Evolutionary conservation across 2,329 filamentous ascomycete species (phyloP), one percentile per base, ranked within the genome.

Genomic region (Thyridium curvatum): DNA sequence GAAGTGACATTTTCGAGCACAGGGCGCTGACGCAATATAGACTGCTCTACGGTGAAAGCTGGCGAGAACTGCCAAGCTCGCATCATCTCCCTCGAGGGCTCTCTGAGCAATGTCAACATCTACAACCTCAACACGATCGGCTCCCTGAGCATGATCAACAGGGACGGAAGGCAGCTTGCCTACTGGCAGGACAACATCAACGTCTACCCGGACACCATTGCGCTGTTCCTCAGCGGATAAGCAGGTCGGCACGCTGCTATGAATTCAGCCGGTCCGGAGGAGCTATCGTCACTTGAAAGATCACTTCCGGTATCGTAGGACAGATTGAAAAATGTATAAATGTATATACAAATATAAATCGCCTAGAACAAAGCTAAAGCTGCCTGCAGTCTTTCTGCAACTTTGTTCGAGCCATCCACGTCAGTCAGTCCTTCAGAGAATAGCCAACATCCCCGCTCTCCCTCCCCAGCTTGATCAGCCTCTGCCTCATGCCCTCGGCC

Each of bases 401-500:
- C 31, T 8, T 36, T 31, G 28, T 38, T 30, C 35, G 36, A n/a
- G n/a, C n/a, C n/a, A n/a, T n/a, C n/a, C n/a, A n/a, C n/a, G n/a
- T n/a, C n/a, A n/a, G n/a, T 64, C 55, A 79, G 14, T 72, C 79
- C 44, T 71, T 57, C 43, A 79, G 65, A 16, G 78, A 82, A 53
- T 69, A 88, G 14, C 80, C 82, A 28, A 85, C 76, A 47, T 80
- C 68, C 16, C 71, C 74, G 51, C 69, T 74, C 49, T 71, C 71
- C 41, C 59, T 63, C 12, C 82, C 84, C 69, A 87, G 62, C 45
- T 68, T 68, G 30, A 86, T 67, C 42, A 87, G 60, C 37, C 74
- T 68, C 42, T 66, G 64, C 44, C 80, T 72, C 83, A 87, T 87
- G 17, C 51, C 72, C 55, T 77, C 72, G 1, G 83, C 82, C 47